These are phyloP conservation scores for Solanum chacoense DNA, from an alignment of 305 asterid genomes.

Conservation along the genomic window DNA sequence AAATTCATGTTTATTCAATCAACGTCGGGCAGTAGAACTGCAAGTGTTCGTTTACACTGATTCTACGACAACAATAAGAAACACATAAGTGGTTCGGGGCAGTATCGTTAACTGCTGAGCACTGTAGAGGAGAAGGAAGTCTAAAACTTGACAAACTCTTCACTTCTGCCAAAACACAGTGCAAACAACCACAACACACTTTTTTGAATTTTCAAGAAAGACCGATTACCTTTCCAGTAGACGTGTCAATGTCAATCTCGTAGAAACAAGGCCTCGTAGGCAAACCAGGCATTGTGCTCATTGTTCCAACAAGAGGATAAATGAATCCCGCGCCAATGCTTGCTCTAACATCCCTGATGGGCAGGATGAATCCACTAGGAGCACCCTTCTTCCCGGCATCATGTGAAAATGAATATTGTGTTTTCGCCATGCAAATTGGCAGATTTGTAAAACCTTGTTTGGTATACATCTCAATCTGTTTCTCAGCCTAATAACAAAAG, in stretches of 20 bases:
- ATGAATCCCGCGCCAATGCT: slow-evolving; percentile 98
- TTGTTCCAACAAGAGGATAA: slow-evolving; percentile 81
- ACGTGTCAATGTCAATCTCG: slow-evolving; percentile 74
- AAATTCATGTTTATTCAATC: neutral
- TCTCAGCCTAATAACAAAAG: slow-evolving; percentile 55
- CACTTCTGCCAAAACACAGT: neutral
- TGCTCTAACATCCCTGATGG: slow-evolving; percentile 82
- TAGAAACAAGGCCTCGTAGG: slow-evolving; percentile 97
- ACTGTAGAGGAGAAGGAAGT: neutral
- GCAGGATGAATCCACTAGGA: slow-evolving; percentile 74
- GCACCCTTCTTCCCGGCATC: slow-evolving; percentile 79
- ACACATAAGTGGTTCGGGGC: neutral
- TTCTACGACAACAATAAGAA: neutral
- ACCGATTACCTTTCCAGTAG: slow-evolving; percentile 77
- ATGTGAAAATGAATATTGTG: slow-evolving; percentile 83
- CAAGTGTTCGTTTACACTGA: neutral
- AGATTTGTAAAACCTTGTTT: slow-evolving; percentile 82
- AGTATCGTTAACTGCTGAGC: neutral
- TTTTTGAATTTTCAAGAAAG: slow-evolving; percentile 47
- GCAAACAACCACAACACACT: neutral
- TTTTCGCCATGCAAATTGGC: slow-evolving; percentile 98
- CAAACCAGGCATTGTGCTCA: slow-evolving; percentile 99
- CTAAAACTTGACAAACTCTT: neutral
- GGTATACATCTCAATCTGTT: slow-evolving; percentile 82
- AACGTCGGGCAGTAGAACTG: neutral